A percentile compares a stretch with the other conserved stretches of the same genome.
These are phyloP conservation scores for Lepidium sativum DNA, from an alignment of 345 rosid species.

Conservation along the genomic window DNA sequence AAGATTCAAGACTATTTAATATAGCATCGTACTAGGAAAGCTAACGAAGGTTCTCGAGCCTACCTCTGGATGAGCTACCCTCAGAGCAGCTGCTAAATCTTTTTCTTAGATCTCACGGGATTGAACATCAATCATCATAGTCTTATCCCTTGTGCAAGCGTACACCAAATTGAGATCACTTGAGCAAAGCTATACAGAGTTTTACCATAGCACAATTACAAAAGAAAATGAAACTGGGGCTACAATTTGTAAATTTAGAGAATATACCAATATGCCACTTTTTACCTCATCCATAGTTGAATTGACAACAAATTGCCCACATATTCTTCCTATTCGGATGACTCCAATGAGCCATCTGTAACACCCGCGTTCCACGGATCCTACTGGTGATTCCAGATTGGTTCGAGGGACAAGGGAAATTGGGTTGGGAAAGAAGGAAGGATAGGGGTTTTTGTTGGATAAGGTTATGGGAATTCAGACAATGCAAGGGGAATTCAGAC, in stretches of 20 bases:
- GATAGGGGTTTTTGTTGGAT: too few species aligned
- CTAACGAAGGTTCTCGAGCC: slow-evolving; percentile 2
- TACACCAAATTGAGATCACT: slow-evolving; percentile 91
- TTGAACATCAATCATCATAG: slow-evolving; percentile 96
- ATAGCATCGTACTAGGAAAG: background rate
- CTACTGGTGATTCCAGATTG: too few species aligned
- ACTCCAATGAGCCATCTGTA: slow-evolving; percentile 82
- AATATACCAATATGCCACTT: background rate
- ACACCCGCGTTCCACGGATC: too few species aligned
- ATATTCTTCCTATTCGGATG: slow-evolving; percentile 71
- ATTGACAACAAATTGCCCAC: slow-evolving; percentile 67
- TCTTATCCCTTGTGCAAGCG: slow-evolving; percentile 91
- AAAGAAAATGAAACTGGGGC: slow-evolving; percentile 7
- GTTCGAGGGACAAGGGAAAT: too few species aligned
- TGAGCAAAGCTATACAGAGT: slow-evolving; percentile 60
- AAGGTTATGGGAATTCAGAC: too few species aligned
- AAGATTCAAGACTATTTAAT: background rate
- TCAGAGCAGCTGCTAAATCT: slow-evolving; percentile 79
- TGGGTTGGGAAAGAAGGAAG: too few species aligned
- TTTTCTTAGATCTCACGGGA: slow-evolving; percentile 78
- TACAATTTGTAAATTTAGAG: background rate
- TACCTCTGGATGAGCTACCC: slow-evolving; percentile 96
- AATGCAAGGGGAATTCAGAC: too few species aligned
- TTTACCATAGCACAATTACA: background rate
- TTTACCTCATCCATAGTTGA: slow-evolving; percentile 90